A percentile compares a stretch with the other conserved stretches of the same genome.
These are phyloP conservation scores for Rosa chinensis DNA, from an alignment of 306 rosid genomes.

Conservation along the genomic window DNA sequence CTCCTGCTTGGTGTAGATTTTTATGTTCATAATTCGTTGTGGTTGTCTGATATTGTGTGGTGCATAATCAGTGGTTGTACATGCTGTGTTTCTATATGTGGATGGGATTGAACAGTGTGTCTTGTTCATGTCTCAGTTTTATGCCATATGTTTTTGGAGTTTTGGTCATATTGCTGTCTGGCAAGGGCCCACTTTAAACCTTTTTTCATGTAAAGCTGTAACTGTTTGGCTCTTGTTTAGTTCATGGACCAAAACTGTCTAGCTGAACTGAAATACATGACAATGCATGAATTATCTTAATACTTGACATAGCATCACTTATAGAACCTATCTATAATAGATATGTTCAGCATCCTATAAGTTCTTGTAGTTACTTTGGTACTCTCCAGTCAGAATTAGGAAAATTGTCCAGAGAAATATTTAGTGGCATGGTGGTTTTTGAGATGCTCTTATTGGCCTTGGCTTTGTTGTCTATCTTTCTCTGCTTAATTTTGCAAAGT, in stretches of 20 bases:
- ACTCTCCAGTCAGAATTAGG: neutral
- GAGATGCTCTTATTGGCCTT: neutral
- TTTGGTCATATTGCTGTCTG: conserved; percentile 12
- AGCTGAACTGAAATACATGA: neutral
- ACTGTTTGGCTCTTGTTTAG: neutral
- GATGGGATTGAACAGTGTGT: conserved; percentile 13
- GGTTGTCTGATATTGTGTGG: conserved; percentile 18
- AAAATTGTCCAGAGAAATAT: neutral
- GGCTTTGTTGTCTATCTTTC: neutral
- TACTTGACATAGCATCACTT: neutral
- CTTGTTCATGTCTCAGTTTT: conserved; percentile 16
- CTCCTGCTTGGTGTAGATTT: conserved; percentile 4
- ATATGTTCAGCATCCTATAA: neutral
- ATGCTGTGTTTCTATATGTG: conserved; percentile 2
- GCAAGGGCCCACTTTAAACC: conserved; percentile 22
- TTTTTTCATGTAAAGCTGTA: neutral
- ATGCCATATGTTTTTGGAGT: conserved; percentile 11
- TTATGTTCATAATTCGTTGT: conserved; percentile 9
- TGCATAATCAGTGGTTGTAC: conserved; percentile 22
- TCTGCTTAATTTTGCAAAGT: neutral
- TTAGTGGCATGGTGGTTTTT: neutral
- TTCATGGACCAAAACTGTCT: conserved; percentile 5
- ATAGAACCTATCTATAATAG: neutral
- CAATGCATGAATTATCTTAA: neutral
- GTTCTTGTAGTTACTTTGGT: neutral